Base-by-base conservation (phyloP, 1,284 basidiomycete genomes). In the Fomes fomentarius region DNA sequence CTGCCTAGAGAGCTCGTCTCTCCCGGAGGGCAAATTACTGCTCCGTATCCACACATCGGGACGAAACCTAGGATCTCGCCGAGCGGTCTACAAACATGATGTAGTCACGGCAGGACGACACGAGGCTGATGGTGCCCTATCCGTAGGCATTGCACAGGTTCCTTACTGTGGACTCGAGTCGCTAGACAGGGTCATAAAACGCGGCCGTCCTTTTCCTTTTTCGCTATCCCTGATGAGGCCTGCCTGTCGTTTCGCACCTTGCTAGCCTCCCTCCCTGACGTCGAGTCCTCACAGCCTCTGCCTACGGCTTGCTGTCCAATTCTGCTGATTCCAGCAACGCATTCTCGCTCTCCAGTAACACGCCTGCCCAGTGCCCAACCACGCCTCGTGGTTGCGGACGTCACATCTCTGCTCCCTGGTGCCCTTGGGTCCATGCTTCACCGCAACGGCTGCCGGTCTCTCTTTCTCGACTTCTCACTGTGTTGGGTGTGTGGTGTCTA, bases 331-430 rank as follows among this genome's bases (percentile, higher is more conserved):
- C 56, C 50, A 53, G 54, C 47, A 50, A 50, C 47, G 47, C 49
- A 21, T 24, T 47, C 49, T 53, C 56, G 35, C 28, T 50, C 21
- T 44, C 56, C 38, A 51, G 51, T 52, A 58, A 51, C 51, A 39
- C 48, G 33, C 58, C 45, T 60, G 57, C 62, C 63, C 63, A 59
- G 30, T 54, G 52, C 56, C 62, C 62, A 52, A 38, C 33, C 19
- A 53, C 26, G 47, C 57, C 60, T 56, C 64, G 60, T 62, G 63
- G 38, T 26, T 28, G 12, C 19, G 50, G 34, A 60, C 61, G 61
- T 56, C 56, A 51, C 50, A 24, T 45, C 47, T 35, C 33, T 48
- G 46, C 55, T 51, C 47, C 42, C 42, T 51, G 39, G 40, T 42
- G 48, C 30, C 41, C 34, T 26, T 47, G 43, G 53, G 56, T 50